Percentiles rank a stretch among this genome's conserved stretches.
Evolutionary conservation across 83 land plant genomes (phyloP).

Genomic region (Picea mariana): DNA sequence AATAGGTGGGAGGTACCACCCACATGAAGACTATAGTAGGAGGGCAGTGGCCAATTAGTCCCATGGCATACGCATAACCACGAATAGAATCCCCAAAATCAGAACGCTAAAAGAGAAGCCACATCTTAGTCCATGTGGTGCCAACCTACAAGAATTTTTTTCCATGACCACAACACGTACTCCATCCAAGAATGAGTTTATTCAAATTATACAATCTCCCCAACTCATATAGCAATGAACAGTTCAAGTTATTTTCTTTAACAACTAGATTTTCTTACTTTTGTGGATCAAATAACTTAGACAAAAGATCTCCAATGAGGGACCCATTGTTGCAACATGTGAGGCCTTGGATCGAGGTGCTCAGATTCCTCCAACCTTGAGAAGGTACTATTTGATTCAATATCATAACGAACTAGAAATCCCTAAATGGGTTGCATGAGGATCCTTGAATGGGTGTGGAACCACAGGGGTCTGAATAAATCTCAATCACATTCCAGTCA

Average conservation of each 20-base stretch:
- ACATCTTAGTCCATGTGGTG: too few species aligned
- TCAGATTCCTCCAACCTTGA: too few species aligned
- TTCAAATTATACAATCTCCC: conserved; percentile 16
- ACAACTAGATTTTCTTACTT: conserved; percentile 41
- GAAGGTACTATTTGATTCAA: too few species aligned
- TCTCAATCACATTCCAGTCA: conserved; percentile 31
- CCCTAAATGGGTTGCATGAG: conserved; percentile 34
- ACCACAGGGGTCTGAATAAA: conserved; percentile 42
- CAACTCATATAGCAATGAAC: conserved; percentile 15
- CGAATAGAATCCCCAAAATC: too few species aligned
- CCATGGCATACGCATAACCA: too few species aligned
- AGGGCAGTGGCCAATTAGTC: too few species aligned
- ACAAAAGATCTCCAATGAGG: conserved; percentile 32
- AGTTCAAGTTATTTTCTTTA: conserved; percentile 25
- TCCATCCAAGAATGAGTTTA: conserved; percentile 25
- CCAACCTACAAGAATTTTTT: too few species aligned
- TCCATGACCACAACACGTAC: conserved; percentile 4
- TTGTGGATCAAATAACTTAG: conserved; percentile 7
- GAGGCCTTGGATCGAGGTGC: conserved; percentile 31
- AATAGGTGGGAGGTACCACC: too few species aligned
- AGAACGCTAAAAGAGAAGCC: too few species aligned
- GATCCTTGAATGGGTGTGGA: conserved; percentile 23
- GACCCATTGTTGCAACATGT: conserved; percentile 28
- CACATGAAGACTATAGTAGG: too few species aligned
- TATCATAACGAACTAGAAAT: conserved; percentile 25